Base-by-base conservation (phyloP, 768 basidiomycete genomes). In the Bullera alba region DNA sequence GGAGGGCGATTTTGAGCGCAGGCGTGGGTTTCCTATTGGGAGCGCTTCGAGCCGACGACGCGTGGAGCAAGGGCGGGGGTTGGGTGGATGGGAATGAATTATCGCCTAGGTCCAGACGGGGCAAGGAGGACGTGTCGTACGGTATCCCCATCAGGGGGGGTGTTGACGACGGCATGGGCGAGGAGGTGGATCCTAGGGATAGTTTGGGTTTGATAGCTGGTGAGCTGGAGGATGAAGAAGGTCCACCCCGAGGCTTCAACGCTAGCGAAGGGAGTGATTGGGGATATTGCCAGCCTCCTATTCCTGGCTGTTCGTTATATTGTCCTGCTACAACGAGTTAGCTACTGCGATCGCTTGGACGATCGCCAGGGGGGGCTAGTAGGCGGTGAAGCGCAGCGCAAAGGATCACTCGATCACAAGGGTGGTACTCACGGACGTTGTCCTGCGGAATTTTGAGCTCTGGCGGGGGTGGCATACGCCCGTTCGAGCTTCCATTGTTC, bases 381-480 rank as follows among this genome's bases (percentile, higher is more conserved):
- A 35, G 5, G 30, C 27, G 15, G 4, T 46, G 44, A 17, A 42
- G 12, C 5, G 15, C 4, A 46, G 14, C 27, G 26, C 30, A 34
- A 34, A 46, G 25, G 48, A 5, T 30, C 25, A n/a, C 34, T 27
- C 16, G 14, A 46, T n/a, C 5, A 23, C 26, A 14, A 48, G 25
- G 42, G 5, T 16, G 36, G 2, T 3, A 69, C 65, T 65, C 45
- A 70, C 72, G 69, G 57, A 73, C 69, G 47, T 73, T 73, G 21
- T 63, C 72, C 26, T 46, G 35, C 8, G 72, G 72, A n/a, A 73
- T 73, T 15, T 51, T 39, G 4, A 73, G 46, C 41, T 57, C 60
- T 23, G 61, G 56, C n/a, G 61, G 59, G 5, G 56, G 49, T 14
- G 37, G 37, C 19, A 39, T n/a, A n/a, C n/a, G n/a, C n/a, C n/a